These are phyloP conservation scores for Lactarius tabidus DNA, from an alignment of 768 basidiomycete species.

Conservation along the genomic window DNA sequence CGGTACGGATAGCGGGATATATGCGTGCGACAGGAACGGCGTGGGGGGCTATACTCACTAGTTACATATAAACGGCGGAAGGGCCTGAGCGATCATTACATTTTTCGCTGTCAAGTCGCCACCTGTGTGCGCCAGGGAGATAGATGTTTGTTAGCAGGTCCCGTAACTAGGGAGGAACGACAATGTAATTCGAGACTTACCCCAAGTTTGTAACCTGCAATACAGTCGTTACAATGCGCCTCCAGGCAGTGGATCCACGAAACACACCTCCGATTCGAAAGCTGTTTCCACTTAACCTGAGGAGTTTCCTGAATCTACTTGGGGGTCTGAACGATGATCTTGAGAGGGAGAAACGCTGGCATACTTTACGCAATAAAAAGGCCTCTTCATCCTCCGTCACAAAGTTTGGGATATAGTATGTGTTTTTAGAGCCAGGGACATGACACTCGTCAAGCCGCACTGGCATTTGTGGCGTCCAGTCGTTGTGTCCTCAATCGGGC, in stretches of 20 bases:
- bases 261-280: conserved; percentile 64
- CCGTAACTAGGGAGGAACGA: background rate
- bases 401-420: conserved; percentile 76
- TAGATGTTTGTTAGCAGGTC: background rate
- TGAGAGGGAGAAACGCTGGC: conserved; percentile 10
- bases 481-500: background rate
- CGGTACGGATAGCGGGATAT: background rate
- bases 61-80: conserved; percentile 66
- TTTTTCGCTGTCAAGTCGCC: conserved; percentile 73
- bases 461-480: background rate
- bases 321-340: conserved; percentile 11
- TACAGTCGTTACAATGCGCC: background rate
- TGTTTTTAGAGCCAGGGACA: conserved; percentile 36
- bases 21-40: background rate
- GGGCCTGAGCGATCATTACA: conserved; percentile 57
- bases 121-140: conserved; percentile 38
- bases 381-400: conserved; percentile 68
- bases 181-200: conserved; percentile 36
- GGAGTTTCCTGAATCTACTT: conserved; percentile 71
- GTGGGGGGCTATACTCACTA: conserved; percentile 46
- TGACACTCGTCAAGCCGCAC: conserved; percentile 6
- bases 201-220: conserved; percentile 69
- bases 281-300: conserved; percentile 76
- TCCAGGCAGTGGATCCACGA: conserved; percentile 13
- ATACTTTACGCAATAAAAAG: conserved; percentile 73